Percentiles rank a stretch among this genome's conserved stretches.
Evolutionary conservation across 2,329 filamentous ascomycete genomes (phyloP).

Genomic region (Venturiaceae sp.): DNA sequence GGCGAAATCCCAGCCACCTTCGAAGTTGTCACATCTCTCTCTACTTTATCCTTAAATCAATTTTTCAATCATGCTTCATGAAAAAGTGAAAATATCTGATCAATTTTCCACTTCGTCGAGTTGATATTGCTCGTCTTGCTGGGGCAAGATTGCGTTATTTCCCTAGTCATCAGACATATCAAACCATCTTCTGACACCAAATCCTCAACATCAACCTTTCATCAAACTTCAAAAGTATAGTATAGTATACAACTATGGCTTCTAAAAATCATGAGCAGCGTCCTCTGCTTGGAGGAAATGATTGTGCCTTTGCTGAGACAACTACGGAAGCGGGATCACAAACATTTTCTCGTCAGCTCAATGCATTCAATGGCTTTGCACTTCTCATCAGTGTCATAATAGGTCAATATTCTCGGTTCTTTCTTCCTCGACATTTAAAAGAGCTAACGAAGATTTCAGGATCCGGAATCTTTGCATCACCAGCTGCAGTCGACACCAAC

Average conservation of each 20-base stretch:
- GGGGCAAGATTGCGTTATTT: neutral
- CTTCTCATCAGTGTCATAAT: slow-evolving; percentile 3
- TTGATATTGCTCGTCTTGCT: neutral
- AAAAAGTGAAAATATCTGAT: too few species aligned
- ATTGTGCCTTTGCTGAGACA: neutral
- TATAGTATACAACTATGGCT: neutral
- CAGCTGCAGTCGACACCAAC: slow-evolving; percentile 52
- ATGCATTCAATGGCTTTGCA: slow-evolving; percentile 6
- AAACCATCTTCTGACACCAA: neutral
- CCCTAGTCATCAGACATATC: neutral
- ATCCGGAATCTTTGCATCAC: slow-evolving; percentile 55
- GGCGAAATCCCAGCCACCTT: neutral
- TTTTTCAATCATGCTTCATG: neutral
- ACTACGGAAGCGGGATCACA: neutral
- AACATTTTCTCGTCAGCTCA: slow-evolving; percentile 4
- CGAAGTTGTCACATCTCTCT: neutral
- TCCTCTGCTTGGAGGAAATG: neutral
- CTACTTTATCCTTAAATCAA: neutral
- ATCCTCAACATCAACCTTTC: neutral
- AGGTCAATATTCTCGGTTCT: neutral
- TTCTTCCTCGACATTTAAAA: neutral
- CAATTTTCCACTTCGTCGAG: too few species aligned
- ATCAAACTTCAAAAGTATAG: too few species aligned
- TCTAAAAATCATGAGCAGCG: neutral
- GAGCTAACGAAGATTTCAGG: slow-evolving; percentile 22